Conservation (phyloP, 2,329 filamentous ascomycete species). For the Purpureocillium lavendulum region DNA sequence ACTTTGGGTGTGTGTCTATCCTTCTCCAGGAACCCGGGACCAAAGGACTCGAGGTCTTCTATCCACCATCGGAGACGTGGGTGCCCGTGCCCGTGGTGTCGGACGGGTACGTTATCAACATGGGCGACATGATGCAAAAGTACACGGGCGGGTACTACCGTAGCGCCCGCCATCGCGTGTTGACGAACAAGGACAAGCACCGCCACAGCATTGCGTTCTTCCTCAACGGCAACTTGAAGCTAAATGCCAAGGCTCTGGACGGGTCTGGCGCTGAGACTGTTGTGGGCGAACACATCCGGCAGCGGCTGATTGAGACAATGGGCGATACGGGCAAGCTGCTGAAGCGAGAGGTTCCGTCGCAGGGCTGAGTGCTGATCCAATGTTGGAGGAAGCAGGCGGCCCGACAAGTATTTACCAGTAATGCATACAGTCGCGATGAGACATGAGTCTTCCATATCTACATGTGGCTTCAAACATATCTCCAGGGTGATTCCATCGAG, state of each 20-base stretch:
- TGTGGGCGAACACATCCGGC: slow-evolving; percentile 5
- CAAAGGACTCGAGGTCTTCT: slow-evolving; percentile 18
- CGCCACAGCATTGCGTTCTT: slow-evolving; percentile 19
- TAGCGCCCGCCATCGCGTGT: slow-evolving; percentile 21
- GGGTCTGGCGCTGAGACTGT: slow-evolving; percentile 1
- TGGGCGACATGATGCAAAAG: slow-evolving; percentile 26
- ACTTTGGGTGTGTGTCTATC: slow-evolving; percentile 19
- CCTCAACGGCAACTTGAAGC: slow-evolving; percentile 13
- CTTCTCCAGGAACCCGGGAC: slow-evolving; percentile 18
- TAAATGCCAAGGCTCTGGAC: slow-evolving; percentile 2
- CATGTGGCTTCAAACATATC: too few relatives aligned
- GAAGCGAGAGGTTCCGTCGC: not conserved
- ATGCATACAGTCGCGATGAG: too few relatives aligned
- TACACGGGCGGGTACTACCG: slow-evolving; percentile 20
- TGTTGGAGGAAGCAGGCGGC: too few relatives aligned
- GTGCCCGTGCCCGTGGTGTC: slow-evolving; percentile 19
- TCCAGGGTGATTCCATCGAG: too few relatives aligned
- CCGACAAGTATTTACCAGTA: too few relatives aligned
- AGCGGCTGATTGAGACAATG: slow-evolving; percentile 2
- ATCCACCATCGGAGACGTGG: slow-evolving; percentile 17
- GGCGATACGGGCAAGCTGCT: slow-evolving; percentile 4
- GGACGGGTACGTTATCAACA: slow-evolving; percentile 25
- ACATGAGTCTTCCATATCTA: too few relatives aligned
- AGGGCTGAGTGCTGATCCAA: too few relatives aligned
- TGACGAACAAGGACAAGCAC: slow-evolving; percentile 14